Evolutionary conservation across 2,329 filamentous ascomycete species (phyloP), one percentile per base, ranked within the genome.

Genomic region (Coniochaeta sp.): DNA sequence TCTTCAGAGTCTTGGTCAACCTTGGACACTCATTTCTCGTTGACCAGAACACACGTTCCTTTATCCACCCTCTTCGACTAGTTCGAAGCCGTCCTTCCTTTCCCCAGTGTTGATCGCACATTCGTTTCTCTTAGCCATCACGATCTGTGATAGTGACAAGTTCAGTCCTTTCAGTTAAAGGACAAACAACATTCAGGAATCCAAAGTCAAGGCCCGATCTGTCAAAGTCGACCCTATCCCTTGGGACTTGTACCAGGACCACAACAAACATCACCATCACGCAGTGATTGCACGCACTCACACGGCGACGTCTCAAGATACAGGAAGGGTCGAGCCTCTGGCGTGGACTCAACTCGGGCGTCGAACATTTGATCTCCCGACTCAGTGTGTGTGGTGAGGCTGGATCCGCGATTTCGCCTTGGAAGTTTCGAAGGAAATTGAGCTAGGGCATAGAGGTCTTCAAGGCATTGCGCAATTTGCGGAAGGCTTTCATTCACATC

Each of bases 61-160:
- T 34, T 38, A 57, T 22, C 54, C 31, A 57, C 28, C 54, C 22
- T 57, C 54, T 57, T 57, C 54, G 34, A 57, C 54, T 31, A 52
- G 47, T 31, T 57, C 34, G 54, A 36, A 34, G 31, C 26, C 24
- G 54, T 57, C 54, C 31, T 38, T 57, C 54, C 26, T 57, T 57
- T 26, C 47, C 47, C 47, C 47, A 52, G 62, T 62, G 60, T 66
- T 62, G 62, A 64, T 61, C 61, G 62, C 63, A 61, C 60, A 61
- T 58, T 61, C 54, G 44, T 40, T 59, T 61, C 56, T n/a, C 38
- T 60, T 26, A 28, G 28, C 14, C 47, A 28, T 31, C 7, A 8
- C 22, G 5, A 28, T 17, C 22, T 52, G 47, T 52, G 47, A 52
- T n/a, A 17, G 24, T 28, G 26, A 52, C 22, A 17, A 52, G 22